phyloP scores from a whole-genome alignment of 2,329 filamentous ascomycete species.

The Pleoardoris graminearum region DNA sequence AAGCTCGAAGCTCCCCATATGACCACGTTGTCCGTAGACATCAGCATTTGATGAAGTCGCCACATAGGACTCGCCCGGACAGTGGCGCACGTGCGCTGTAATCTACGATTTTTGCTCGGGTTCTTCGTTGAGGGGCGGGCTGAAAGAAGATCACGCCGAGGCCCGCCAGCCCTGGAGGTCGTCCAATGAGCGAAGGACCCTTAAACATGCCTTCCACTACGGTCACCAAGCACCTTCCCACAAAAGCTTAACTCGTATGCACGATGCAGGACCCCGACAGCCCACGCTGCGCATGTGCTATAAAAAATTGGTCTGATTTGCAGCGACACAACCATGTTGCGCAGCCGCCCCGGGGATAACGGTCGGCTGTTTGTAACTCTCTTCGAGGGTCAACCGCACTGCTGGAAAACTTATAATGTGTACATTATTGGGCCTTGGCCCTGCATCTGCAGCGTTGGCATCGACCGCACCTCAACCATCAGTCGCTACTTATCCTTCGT shows the following conservation, averaged over 20 bases:
- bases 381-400: neutral
- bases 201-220: neutral
- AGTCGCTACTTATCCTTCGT: neutral
- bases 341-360: neutral
- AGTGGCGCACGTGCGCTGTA: neutral
- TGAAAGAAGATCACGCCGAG: neutral
- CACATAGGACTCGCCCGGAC: neutral
- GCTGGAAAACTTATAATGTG: neutral
- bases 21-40: neutral
- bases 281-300: neutral
- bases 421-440: neutral
- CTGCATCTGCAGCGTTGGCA: neutral
- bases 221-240: conserved; percentile 3
- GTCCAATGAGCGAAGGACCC: neutral
- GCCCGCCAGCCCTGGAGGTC: neutral
- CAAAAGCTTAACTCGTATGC: conserved; percentile 2
- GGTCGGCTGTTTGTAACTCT: neutral
- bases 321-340: neutral
- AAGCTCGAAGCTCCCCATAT: too few relatives aligned
- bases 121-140: neutral
- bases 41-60: neutral
- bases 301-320: neutral
- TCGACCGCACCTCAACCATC: neutral
- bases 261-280: neutral
- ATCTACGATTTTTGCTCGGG: neutral